These are phyloP conservation scores for Vitellaria paradoxa DNA, from an alignment of 179 eudicot species.

Conservation along the genomic window DNA sequence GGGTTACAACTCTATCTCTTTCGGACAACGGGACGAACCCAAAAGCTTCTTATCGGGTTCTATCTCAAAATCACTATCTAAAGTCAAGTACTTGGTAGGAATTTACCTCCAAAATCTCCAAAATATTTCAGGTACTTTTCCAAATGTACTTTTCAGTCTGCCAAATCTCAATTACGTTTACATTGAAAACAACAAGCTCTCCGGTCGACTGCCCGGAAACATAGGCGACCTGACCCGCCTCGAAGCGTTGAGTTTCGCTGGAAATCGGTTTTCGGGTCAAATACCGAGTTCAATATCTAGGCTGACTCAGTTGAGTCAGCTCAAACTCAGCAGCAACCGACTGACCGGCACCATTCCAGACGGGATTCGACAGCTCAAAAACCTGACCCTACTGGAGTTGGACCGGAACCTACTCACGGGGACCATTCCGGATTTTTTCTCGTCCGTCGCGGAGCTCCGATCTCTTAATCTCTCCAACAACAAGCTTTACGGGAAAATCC, in stretches of 20 bases:
- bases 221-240: constrained; percentile 33
- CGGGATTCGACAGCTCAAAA: constrained; percentile 28
- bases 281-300: constrained; percentile 43
- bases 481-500: constrained; percentile 43
- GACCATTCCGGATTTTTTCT: constrained; percentile 42
- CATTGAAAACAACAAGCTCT: constrained; percentile 36
- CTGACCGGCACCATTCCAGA: constrained; percentile 43
- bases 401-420: constrained; percentile 39
- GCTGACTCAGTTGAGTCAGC: constrained; percentile 34
- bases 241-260: constrained; percentile 23
- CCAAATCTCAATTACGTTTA: constrained; percentile 28
- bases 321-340: constrained; percentile 36
- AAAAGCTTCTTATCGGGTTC: constrained; percentile 36
- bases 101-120: constrained; percentile 26
- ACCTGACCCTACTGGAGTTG: constrained; percentile 23
- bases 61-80: constrained; percentile 39
- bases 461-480: constrained; percentile 28
- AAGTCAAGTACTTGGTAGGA: constrained; percentile 25
- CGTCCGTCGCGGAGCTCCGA: constrained; percentile 26
- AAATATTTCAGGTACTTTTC: constrained; percentile 40
- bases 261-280: constrained; percentile 34
- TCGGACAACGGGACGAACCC: constrained; percentile 23
- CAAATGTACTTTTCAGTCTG: constrained; percentile 21
- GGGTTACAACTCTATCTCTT: constrained; percentile 31
- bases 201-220: constrained; percentile 41